Evolutionary conservation across 169 alveolate species (phyloP), one percentile per base, ranked within the genome.

Genomic region (Cryptosporidium sp.): DNA sequence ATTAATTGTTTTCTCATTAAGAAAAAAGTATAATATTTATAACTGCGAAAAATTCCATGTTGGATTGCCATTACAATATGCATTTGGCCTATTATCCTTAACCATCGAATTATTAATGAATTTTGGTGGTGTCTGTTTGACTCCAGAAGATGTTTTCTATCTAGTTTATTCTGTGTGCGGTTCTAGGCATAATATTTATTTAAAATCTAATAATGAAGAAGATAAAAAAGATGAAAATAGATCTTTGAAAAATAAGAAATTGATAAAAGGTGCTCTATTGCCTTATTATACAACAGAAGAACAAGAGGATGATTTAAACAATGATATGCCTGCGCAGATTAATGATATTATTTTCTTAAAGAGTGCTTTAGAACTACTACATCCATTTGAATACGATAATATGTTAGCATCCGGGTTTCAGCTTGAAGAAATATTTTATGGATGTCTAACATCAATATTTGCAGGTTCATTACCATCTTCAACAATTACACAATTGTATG

Each of bases 361-460:
- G 35, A 80, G 89, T 37, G 75, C 89, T 26, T 26, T 80, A 23
- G 89, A 80, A 60, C 29, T 80, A 42, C 14, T 80, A 10, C 89
- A 80, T 65, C 89, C 89, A 62, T 80, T 61, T 42, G 89, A 80
- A 80, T 80, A 80, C 62, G 89, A 80, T 65, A 80, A 80, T 21
- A 80, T 80, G 89, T 4, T 80, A 26, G 89, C 89, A 42, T 80
- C 89, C 37, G 89, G 89, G 65, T 80, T 80, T 80, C 89, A 80
- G 18, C 48, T 80, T 4, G 89, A 80, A 44, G 89, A 80, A 61
- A 42, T 80, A 60, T 33, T 80, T 26, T 80, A 80, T 23, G 75
- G 89, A 26, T 65, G 73, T 60, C 29, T 80, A 23, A 80, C 89
- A 26, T 60, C 89, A 61, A 42, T 80, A 80, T 80, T 80, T 65